Percentiles rank a stretch among this genome's conserved stretches.
phyloP scores from a whole-genome alignment of 148 eudicot species.

The Persicaria tinctoria region DNA sequence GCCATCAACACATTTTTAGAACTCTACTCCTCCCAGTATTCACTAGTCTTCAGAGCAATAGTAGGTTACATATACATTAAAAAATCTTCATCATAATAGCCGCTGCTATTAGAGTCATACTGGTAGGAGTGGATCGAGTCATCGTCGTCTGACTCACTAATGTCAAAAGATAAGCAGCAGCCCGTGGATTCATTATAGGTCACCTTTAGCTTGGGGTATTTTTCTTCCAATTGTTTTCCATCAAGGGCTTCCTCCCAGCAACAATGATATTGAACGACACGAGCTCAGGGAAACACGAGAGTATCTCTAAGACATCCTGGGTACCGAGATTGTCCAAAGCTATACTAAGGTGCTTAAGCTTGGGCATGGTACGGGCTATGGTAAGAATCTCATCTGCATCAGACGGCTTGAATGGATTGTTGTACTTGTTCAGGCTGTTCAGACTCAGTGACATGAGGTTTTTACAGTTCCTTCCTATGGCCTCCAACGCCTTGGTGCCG shows the following conservation, averaged over 20 bases:
- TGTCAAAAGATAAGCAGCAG: too few species aligned
- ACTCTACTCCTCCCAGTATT: too few species aligned
- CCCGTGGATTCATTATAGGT: too few species aligned
- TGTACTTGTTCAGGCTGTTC: constrained; percentile 44
- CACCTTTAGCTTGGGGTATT: constrained; percentile 24
- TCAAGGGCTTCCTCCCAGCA: constrained; percentile 55
- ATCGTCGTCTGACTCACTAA: too few species aligned
- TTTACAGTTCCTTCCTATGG: constrained; percentile 55
- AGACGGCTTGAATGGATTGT: constrained; percentile 24
- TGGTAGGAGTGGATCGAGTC: too few species aligned
- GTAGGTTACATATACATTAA: too few species aligned
- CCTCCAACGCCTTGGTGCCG: constrained; percentile 44
- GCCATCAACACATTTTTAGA: too few species aligned
- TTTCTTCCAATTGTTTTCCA: constrained; percentile 23
- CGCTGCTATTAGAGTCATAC: too few species aligned
- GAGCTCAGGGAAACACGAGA: constrained; percentile 38
- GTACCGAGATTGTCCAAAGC: constrained; percentile 38
- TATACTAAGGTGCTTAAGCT: constrained; percentile 53
- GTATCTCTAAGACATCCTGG: constrained; percentile 37
- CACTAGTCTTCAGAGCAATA: too few species aligned
- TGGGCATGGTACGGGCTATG: constrained; percentile 59
- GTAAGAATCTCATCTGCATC: constrained; percentile 53
- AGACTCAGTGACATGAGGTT: constrained; percentile 37
- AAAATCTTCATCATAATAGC: too few species aligned
- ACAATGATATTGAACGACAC: constrained; percentile 54